Conservation (phyloP, 164 flowering plant genomes). For the Berberis vulgaris region DNA sequence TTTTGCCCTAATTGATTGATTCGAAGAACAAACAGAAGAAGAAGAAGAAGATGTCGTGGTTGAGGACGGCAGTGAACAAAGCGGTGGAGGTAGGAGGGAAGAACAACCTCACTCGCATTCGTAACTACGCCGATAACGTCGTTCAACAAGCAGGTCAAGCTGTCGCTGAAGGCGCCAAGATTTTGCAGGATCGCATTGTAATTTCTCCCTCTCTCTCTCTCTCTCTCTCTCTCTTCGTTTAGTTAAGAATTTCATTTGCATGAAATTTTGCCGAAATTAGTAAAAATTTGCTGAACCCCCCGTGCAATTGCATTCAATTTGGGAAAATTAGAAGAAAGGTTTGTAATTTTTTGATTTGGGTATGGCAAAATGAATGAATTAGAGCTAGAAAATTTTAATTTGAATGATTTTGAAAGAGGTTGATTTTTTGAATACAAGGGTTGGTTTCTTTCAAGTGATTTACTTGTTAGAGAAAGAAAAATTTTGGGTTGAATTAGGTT, state of each 20-base stretch:
- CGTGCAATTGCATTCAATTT: background rate
- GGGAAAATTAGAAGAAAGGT: background rate
- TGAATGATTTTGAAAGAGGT: no score
- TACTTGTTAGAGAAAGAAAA: no score
- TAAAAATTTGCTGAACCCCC: no score
- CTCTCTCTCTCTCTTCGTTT: background rate
- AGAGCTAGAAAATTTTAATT: no score
- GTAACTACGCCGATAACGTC: constrained; percentile 59
- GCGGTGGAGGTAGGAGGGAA: constrained; percentile 70
- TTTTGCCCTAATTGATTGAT: no score
- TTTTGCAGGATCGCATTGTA: constrained; percentile 71
- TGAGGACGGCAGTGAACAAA: constrained; percentile 59
- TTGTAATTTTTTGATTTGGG: no score
- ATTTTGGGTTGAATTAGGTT: no score
- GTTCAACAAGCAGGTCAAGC: constrained; percentile 64
- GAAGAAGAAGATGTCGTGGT: constrained; percentile 55
- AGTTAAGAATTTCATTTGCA: background rate
- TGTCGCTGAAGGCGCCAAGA: constrained; percentile 62
- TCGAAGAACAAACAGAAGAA: no score
- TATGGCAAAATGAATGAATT: no score
- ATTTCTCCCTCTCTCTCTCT: background rate
- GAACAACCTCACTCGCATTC: constrained; percentile 52
- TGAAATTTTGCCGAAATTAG: background rate
- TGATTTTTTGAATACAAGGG: no score
- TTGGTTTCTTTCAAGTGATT: no score